phyloP scores from a whole-genome alignment of 164 flowering plant species.

The Piper longum region DNA sequence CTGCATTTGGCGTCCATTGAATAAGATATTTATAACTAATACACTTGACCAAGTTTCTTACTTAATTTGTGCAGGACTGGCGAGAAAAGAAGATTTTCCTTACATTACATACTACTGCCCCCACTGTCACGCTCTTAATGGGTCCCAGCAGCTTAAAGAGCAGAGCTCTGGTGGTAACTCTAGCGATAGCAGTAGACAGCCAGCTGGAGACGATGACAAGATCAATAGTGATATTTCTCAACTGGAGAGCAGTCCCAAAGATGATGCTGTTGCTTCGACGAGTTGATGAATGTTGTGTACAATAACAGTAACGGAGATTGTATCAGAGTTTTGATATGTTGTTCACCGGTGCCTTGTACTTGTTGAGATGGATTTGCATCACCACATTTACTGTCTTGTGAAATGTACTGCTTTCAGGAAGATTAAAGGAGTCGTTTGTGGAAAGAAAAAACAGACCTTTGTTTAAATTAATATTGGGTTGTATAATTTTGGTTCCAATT shows the following conservation, averaged over 20 bases:
- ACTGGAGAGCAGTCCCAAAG: background rate
- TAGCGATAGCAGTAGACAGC: conserved; percentile 8
- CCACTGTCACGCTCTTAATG: conserved; percentile 66
- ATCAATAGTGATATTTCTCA: conserved; percentile 1
- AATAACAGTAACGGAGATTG: background rate
- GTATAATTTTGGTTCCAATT: too few relatives aligned
- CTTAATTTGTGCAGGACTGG: conserved; percentile 49
- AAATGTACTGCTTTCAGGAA: too few relatives aligned
- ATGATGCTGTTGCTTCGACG: background rate
- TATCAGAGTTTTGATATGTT: background rate
- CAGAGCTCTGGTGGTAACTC: conserved; percentile 20
- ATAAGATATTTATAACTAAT: too few relatives aligned
- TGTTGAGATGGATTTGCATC: too few relatives aligned
- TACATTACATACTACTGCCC: conserved; percentile 79
- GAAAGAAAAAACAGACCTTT: too few relatives aligned
- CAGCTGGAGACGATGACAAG: conserved; percentile 7
- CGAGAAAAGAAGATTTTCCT: conserved; percentile 78
- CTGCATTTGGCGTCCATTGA: background rate
- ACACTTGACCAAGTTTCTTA: background rate
- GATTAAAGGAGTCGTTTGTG: too few relatives aligned
- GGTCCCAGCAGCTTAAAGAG: conserved; percentile 31
- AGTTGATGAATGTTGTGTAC: background rate
- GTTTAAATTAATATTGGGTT: too few relatives aligned
- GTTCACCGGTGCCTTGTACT: background rate
- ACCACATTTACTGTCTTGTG: too few relatives aligned